These are phyloP conservation scores for Colletotrichum plurivorum DNA, from an alignment of 2,329 filamentous ascomycete species.

Conservation along the genomic window DNA sequence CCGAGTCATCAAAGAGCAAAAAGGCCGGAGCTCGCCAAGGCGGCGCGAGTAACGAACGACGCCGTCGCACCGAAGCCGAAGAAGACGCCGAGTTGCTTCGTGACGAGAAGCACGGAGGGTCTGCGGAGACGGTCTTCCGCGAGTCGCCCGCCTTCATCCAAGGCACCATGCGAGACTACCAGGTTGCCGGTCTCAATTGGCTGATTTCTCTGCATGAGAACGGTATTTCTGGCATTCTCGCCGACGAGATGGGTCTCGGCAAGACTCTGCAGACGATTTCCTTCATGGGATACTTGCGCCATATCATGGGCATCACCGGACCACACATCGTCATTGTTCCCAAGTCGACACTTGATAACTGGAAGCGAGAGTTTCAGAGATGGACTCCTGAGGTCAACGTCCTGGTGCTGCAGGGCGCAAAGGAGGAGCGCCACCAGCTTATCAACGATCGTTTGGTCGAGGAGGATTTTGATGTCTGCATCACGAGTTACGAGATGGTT, in stretches of 20 bases:
- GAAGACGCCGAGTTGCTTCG: conserved; percentile 92
- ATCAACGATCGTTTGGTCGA: conserved; percentile 94
- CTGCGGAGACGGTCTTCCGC: conserved; percentile 90
- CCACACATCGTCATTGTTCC: conserved; percentile 94
- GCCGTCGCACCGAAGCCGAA: conserved; percentile 94
- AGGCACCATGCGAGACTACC: conserved; percentile 95
- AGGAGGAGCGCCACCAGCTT: conserved; percentile 89
- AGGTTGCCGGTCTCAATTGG: conserved; percentile 96
- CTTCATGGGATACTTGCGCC: conserved; percentile 94
- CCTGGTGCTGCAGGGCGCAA: conserved; percentile 92
- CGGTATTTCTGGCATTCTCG: conserved; percentile 96
- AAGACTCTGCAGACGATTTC: conserved; percentile 98
- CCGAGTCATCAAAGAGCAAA: conserved; percentile 78
- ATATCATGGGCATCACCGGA: conserved; percentile 89
- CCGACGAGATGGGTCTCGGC: conserved; percentile 98
- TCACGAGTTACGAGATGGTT: conserved; percentile 99
- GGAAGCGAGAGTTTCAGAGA: conserved; percentile 92
- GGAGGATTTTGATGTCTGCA: conserved; percentile 97
- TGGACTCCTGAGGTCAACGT: conserved; percentile 98
- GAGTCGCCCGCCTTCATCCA: conserved; percentile 94
- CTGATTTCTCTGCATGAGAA: conserved; percentile 98
- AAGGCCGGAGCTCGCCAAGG: conserved; percentile 85
- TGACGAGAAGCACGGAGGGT: conserved; percentile 90
- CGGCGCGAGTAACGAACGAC: conserved; percentile 82
- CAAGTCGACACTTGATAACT: conserved; percentile 98